Evolutionary conservation across 164 flowering plant species (phyloP).

Genomic region (Nymphaea colorata): DNA sequence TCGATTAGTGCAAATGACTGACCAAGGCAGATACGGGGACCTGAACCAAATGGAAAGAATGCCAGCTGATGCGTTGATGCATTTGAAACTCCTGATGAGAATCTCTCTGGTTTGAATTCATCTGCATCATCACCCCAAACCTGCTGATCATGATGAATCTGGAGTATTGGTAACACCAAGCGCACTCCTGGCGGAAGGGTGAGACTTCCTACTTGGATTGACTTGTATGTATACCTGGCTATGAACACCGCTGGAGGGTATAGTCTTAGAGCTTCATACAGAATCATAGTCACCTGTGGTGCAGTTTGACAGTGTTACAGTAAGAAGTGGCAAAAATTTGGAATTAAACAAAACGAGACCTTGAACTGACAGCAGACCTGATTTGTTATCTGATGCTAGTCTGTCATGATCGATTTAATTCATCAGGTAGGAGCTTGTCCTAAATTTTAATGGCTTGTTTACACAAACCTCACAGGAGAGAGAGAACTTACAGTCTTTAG

Average conservation of each 20-base stretch:
- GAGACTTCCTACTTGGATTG: neutral
- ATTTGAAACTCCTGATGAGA: conserved; percentile 5
- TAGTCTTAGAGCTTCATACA: conserved; percentile 9
- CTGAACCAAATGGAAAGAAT: conserved; percentile 9
- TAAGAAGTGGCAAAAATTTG: neutral
- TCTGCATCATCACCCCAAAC: conserved; percentile 6
- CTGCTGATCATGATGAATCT: conserved; percentile 3
- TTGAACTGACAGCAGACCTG: neutral
- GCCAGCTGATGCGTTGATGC: conserved; percentile 5
- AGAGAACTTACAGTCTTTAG: conserved; percentile 7
- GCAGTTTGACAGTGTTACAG: neutral
- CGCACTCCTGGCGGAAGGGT: conserved; percentile 3
- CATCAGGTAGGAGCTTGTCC: neutral
- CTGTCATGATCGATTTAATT: no score
- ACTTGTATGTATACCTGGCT: neutral
- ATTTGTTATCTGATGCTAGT: no score
- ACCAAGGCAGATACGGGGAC: conserved; percentile 7
- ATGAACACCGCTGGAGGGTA: conserved; percentile 1
- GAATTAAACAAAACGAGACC: neutral
- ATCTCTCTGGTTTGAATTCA: conserved; percentile 10
- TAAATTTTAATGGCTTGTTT: neutral
- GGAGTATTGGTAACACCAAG: conserved; percentile 1
- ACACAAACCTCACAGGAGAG: neutral
- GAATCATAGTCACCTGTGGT: conserved; percentile 7
- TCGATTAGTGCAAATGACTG: conserved; percentile 7